phyloP scores from a whole-genome alignment of 305 asterid genomes.

The Fraxinus dipetala region DNA sequence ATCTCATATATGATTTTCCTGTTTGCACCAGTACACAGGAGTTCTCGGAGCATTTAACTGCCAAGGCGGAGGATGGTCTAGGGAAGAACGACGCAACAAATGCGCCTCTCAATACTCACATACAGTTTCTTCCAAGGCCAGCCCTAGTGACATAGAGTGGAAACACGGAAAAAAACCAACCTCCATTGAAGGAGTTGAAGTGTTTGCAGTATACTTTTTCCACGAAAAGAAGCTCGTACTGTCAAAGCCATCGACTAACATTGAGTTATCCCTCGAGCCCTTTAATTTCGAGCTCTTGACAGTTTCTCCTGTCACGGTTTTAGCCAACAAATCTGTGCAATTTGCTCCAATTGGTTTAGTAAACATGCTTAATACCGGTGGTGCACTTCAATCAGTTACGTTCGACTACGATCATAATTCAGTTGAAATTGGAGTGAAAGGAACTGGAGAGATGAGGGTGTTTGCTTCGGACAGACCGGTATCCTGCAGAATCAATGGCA shows the following conservation, averaged over 20 bases:
- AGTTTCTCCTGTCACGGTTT: constrained; percentile 49
- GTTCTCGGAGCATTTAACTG: constrained; percentile 86
- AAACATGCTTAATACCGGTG: constrained; percentile 90
- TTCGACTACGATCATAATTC: constrained; percentile 29
- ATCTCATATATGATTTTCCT: neutral
- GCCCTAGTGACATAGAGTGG: constrained; percentile 81
- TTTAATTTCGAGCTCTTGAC: constrained; percentile 62
- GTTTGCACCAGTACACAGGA: constrained; percentile 59
- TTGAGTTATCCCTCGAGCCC: constrained; percentile 52
- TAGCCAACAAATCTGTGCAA: constrained; percentile 35
- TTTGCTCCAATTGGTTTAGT: constrained; percentile 80
- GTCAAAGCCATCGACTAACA: constrained; percentile 44
- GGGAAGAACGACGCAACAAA: constrained; percentile 64
- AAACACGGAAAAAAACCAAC: constrained; percentile 58
- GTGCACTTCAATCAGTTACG: constrained; percentile 53
- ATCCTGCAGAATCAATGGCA: constrained; percentile 46
- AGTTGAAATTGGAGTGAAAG: constrained; percentile 53
- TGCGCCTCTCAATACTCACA: constrained; percentile 69
- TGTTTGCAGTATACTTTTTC: constrained; percentile 60
- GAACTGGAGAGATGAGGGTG: constrained; percentile 68
- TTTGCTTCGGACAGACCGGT: constrained; percentile 61
- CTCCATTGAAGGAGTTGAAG: constrained; percentile 43
- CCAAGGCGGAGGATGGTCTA: constrained; percentile 96
- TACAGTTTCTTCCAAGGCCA: constrained; percentile 38
- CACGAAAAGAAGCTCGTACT: constrained; percentile 54